A percentile compares a stretch with the other conserved stretches of the same genome.
Conservation (phyloP, 1,284 basidiomycete genomes). For the Ganoderma sinense region DNA sequence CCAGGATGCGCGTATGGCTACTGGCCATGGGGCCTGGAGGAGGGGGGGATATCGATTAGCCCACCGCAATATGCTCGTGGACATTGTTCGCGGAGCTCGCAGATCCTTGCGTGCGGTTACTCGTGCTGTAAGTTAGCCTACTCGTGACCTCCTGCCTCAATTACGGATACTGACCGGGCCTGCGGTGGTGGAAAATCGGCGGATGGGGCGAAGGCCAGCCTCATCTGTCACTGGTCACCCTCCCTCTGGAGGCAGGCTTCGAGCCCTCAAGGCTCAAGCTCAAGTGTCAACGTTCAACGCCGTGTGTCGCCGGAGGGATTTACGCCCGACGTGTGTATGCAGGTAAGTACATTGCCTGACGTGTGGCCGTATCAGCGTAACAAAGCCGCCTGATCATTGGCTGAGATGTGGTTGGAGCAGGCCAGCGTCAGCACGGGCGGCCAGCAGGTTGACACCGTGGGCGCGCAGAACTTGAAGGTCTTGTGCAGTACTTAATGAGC, state of each 20-base stretch:
- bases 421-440: background rate
- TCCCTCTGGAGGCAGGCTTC: no score
- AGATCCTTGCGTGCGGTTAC: background rate
- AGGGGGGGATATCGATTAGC: background rate
- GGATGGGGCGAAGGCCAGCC: background rate
- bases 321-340: background rate
- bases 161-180: background rate
- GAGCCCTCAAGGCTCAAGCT: no score
- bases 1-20: background rate
- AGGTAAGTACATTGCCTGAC: background rate
- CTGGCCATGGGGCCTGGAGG: background rate
- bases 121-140: background rate
- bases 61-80: background rate
- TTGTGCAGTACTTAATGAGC: background rate
- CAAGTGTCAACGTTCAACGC: no score
- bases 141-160: background rate
- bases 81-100: no score
- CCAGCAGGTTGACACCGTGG: background rate
- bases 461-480: background rate
- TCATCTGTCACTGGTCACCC: no score
- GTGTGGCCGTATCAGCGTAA: background rate
- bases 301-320: background rate
- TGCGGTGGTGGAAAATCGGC: background rate
- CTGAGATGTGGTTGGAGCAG: background rate
- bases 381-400: background rate